Percentiles rank a stretch among this genome's conserved stretches.
Conservation (phyloP, 352 stramenopile species). For the Phytophthora hibernalis region DNA sequence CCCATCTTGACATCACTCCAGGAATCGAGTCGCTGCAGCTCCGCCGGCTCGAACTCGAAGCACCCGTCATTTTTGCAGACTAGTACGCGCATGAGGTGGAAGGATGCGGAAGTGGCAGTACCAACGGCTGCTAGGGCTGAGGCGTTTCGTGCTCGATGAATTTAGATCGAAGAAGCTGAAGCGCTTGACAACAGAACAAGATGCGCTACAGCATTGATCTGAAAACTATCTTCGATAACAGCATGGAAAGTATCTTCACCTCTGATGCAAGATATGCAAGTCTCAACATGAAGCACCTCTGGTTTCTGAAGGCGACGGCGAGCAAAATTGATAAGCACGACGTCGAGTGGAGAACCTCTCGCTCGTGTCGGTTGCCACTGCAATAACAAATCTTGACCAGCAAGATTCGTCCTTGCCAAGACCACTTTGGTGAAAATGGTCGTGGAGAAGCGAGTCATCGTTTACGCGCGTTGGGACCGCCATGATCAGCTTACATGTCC, state of each 20-base stretch:
- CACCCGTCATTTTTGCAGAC: slow-evolving; percentile 85
- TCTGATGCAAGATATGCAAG: not conserved
- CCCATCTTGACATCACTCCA: slow-evolving; percentile 70
- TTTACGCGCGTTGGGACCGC: not conserved
- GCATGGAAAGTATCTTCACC: too few relatives aligned
- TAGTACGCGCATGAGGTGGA: slow-evolving; percentile 55
- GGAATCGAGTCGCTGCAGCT: slow-evolving; percentile 30
- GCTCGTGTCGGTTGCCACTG: not conserved
- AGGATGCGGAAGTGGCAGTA: not conserved
- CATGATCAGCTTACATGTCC: not conserved
- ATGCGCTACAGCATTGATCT: too few relatives aligned
- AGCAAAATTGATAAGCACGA: not conserved
- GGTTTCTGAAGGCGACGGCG: not conserved
- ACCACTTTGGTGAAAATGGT: too few relatives aligned
- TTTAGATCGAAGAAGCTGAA: not conserved
- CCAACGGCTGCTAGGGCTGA: not conserved
- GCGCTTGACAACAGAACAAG: not conserved
- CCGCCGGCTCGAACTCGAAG: slow-evolving; percentile 70
- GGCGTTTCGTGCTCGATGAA: slow-evolving; percentile 6
- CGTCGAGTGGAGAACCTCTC: not conserved
- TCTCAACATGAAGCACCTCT: not conserved
- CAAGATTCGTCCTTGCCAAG: too few relatives aligned
- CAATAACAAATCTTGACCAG: not conserved
- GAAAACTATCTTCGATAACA: slow-evolving; percentile 6
- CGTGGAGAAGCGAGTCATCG: not conserved